These are phyloP conservation scores for Diaporthe caulivora DNA, from an alignment of 2,329 filamentous ascomycete genomes.

Conservation along the genomic window DNA sequence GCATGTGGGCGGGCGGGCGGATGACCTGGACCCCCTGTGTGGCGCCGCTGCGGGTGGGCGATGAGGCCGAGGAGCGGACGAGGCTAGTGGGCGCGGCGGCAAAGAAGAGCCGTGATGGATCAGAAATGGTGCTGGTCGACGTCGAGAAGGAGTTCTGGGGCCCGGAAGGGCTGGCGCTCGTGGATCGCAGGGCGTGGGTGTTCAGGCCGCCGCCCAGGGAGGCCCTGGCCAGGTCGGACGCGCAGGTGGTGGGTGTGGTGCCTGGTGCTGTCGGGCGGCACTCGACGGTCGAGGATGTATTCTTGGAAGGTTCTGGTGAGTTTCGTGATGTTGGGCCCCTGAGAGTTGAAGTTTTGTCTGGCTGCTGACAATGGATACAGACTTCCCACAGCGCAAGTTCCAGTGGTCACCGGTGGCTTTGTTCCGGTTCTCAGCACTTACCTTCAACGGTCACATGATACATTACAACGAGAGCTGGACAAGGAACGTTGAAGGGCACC, in stretches of 20 bases:
- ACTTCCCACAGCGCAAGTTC: slow-evolving; percentile 46
- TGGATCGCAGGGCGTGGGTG: slow-evolving; percentile 62
- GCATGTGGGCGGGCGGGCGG: slow-evolving; percentile 77
- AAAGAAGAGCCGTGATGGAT: slow-evolving; percentile 66
- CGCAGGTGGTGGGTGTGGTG: neutral
- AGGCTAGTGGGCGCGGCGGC: slow-evolving; percentile 51
- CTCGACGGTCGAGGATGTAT: slow-evolving; percentile 33
- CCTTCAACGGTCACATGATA: slow-evolving; percentile 88
- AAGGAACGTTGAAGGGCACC: slow-evolving; percentile 75
- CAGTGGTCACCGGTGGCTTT: slow-evolving; percentile 65
- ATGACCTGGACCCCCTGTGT: slow-evolving; percentile 61
- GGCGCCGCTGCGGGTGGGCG: slow-evolving; percentile 62
- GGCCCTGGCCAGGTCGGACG: slow-evolving; percentile 1
- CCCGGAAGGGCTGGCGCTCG: slow-evolving; percentile 61
- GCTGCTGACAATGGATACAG: slow-evolving; percentile 2
- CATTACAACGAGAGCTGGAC: slow-evolving; percentile 81
- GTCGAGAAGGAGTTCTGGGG: slow-evolving; percentile 72
- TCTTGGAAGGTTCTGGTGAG: slow-evolving; percentile 29
- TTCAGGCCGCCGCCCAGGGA: slow-evolving; percentile 31
- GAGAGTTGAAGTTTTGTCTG: neutral
- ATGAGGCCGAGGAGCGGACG: slow-evolving; percentile 51
- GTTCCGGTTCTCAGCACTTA: slow-evolving; percentile 87
- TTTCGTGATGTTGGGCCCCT: neutral
- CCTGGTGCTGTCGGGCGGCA: neutral
- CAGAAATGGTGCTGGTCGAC: slow-evolving; percentile 74